These are phyloP conservation scores for Clavispora santaluciae DNA, from an alignment of 805 yeast species.

Conservation along the genomic window DNA sequence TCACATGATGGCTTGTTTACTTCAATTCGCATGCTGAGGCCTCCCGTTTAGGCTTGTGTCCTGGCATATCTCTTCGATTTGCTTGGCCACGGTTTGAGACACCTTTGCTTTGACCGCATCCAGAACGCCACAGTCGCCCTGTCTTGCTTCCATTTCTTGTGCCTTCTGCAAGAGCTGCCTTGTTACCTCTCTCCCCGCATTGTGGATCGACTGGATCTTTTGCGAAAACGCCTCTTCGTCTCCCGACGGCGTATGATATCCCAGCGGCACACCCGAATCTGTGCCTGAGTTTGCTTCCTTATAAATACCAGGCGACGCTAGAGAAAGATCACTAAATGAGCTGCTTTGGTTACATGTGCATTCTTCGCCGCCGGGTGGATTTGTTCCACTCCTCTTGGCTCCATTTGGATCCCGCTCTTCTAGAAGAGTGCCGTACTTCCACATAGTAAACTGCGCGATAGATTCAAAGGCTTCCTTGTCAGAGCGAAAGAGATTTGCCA, in stretches of 20 bases:
- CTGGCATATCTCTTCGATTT: background rate
- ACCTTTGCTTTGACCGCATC: background rate
- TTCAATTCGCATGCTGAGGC: background rate
- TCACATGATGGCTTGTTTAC: too few relatives aligned
- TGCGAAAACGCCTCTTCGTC: constrained; percentile 1
- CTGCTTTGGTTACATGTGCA: background rate
- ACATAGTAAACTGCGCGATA: constrained; percentile 36
- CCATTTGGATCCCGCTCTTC: constrained; percentile 11
- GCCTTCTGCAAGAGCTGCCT: constrained; percentile 29
- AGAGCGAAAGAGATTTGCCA: constrained; percentile 53
- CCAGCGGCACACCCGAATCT: background rate
- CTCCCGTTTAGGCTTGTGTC: background rate
- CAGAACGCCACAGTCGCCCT: background rate
- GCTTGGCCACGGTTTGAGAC: background rate
- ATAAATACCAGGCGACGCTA: background rate
- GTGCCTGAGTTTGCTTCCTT: background rate
- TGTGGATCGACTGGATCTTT: constrained; percentile 21
- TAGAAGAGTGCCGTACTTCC: constrained; percentile 33
- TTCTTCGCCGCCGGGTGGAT: background rate
- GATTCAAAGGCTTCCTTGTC: constrained; percentile 37
- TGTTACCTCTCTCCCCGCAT: constrained; percentile 31
- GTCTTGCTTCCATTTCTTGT: constrained; percentile 22
- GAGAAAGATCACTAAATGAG: too few relatives aligned
- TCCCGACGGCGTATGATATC: constrained; percentile 1
- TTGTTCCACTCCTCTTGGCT: constrained; percentile 1